Evolutionary conservation across 345 rosid genomes (phyloP).

Genomic region (Psidium guajava): DNA sequence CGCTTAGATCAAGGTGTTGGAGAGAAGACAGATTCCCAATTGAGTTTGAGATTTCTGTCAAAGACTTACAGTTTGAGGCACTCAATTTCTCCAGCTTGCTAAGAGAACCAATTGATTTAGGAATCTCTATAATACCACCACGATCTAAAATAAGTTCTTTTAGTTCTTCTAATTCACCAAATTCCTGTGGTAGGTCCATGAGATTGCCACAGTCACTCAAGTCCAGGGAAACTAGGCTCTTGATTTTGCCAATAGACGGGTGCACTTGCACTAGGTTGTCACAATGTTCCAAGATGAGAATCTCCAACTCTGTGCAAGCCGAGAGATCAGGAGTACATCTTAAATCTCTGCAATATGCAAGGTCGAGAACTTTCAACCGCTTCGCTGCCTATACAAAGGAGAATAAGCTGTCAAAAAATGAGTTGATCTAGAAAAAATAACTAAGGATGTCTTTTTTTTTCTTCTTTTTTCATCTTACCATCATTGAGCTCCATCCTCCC

Average conservation of each 20-base stretch:
- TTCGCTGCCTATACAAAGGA: background rate
- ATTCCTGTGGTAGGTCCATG: rapidly evolving
- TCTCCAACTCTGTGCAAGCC: background rate
- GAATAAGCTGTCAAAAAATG: background rate
- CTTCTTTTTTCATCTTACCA: background rate
- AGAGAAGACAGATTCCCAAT: background rate
- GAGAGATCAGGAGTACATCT: background rate
- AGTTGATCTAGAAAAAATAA: background rate
- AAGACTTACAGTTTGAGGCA: rapidly evolving
- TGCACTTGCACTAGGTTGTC: rapidly evolving
- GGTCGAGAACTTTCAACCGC: background rate
- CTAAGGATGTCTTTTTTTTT: background rate
- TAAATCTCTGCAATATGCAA: rapidly evolving
- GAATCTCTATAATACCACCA: rapidly evolving
- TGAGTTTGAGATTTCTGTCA: background rate
- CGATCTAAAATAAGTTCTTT: rapidly evolving
- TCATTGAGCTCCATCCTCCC: background rate
- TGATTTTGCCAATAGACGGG: background rate
- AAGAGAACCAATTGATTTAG: background rate
- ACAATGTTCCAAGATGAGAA: rapidly evolving
- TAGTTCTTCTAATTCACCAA: background rate
- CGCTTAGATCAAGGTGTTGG: no score
- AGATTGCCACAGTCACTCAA: rapidly evolving
- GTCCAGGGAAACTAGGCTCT: background rate
- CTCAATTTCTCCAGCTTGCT: background rate